phyloP scores from a whole-genome alignment of 139 green algal genomes.

The Axilococcus clingmanii region DNA sequence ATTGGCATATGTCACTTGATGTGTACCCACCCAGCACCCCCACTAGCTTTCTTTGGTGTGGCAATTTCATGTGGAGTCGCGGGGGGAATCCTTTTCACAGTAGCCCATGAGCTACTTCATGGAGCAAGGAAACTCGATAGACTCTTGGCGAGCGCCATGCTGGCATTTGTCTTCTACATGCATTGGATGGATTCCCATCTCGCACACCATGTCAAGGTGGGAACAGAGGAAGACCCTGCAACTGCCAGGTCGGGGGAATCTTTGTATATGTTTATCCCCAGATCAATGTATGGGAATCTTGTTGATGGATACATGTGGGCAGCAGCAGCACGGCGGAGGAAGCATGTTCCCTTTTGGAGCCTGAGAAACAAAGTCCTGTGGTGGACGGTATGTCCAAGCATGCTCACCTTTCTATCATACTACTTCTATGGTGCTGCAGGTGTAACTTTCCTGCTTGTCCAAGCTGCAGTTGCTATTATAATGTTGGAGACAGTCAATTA shows the following conservation, averaged over 20 bases:
- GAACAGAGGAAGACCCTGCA: constrained; percentile 32
- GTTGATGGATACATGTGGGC: constrained; percentile 20
- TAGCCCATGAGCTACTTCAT: constrained; percentile 39
- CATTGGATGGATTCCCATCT: constrained; percentile 41
- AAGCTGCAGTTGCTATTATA: constrained; percentile 21
- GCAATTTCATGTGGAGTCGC: neutral
- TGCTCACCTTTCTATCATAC: neutral
- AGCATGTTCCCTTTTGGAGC: constrained; percentile 3
- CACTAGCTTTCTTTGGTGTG: constrained; percentile 13
- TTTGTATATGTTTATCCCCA: constrained; percentile 40
- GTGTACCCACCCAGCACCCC: constrained; percentile 3
- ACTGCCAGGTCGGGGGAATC: constrained; percentile 35
- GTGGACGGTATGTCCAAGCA: constrained; percentile 17
- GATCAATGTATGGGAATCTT: constrained; percentile 30
- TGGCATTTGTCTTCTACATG: constrained; percentile 36
- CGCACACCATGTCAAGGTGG: constrained; percentile 44
- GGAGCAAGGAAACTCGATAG: constrained; percentile 17
- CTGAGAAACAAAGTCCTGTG: constrained; percentile 11
- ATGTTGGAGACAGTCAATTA: constrained; percentile 50
- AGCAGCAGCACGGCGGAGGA: constrained; percentile 8
- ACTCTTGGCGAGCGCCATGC: constrained; percentile 18
- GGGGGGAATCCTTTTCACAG: constrained; percentile 32
- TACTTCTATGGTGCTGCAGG: constrained; percentile 10
- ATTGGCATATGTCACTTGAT: constrained; percentile 10
- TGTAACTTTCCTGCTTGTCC: constrained; percentile 12